phyloP scores from a whole-genome alignment of 2,329 filamentous ascomycete genomes.

The Alternaria consortialis region DNA sequence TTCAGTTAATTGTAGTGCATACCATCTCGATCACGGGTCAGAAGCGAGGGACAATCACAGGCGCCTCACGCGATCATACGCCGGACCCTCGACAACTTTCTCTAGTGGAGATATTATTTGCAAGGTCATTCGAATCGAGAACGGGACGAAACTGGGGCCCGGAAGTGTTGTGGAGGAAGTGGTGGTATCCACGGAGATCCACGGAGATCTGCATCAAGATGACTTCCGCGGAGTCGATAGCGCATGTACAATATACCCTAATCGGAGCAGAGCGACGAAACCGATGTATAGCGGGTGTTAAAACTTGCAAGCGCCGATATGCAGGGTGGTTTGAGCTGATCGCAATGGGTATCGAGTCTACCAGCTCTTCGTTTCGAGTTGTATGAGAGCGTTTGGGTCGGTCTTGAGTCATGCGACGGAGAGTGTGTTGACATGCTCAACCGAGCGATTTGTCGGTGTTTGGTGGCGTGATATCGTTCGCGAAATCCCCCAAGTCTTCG shows the following conservation, averaged over 20 bases:
- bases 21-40: background rate
- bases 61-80: background rate
- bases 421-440: background rate
- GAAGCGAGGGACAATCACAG: background rate
- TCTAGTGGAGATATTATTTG: background rate
- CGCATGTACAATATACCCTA: background rate
- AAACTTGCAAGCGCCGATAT: background rate
- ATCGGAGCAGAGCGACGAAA: background rate
- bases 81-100: background rate
- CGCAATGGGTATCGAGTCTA: background rate
- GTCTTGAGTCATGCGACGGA: background rate
- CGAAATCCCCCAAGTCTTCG: too few relatives aligned
- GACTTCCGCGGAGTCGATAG: background rate
- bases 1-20: background rate
- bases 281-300: too few relatives aligned
- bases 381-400: background rate
- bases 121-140: background rate
- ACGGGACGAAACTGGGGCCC: background rate
- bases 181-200: background rate
- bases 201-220: slow-evolving; percentile 6
- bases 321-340: background rate
- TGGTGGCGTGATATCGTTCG: background rate
- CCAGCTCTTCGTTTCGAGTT: background rate
- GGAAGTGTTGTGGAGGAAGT: background rate
- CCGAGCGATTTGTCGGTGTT: background rate